phyloP scores from a whole-genome alignment of 768 basidiomycete species.

The Mycena polygramma region DNA sequence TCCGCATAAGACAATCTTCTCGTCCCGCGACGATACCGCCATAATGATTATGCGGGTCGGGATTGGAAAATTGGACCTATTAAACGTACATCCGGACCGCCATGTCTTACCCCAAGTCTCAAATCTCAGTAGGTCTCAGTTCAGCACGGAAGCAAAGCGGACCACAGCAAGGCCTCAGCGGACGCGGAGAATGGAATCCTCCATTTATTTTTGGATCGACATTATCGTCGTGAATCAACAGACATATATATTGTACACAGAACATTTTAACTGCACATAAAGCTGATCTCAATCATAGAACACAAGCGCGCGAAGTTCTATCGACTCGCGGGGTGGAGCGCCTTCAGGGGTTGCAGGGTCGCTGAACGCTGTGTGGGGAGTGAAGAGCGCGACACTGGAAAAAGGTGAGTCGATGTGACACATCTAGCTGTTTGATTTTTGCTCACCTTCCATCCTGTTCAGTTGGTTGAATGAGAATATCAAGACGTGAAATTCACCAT shows the following conservation, averaged over 20 bases:
- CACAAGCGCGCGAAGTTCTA: slow-evolving; percentile 32
- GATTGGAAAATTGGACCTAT: too few species aligned
- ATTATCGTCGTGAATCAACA: too few species aligned
- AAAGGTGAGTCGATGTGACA: background rate
- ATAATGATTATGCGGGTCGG: too few species aligned
- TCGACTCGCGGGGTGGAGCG: slow-evolving; percentile 30
- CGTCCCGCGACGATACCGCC: too few species aligned
- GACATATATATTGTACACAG: background rate
- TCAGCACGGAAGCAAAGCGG: too few species aligned
- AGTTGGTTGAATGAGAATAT: background rate
- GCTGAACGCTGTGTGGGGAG: slow-evolving; percentile 31
- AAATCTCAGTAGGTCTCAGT: too few species aligned
- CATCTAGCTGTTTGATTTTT: background rate
- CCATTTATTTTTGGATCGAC: too few species aligned
- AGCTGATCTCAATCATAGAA: slow-evolving; percentile 29
- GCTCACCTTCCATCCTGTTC: slow-evolving; percentile 25
- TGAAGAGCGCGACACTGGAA: slow-evolving; percentile 26
- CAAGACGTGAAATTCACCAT: slow-evolving; percentile 53
- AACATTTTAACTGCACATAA: background rate
- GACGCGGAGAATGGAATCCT: too few species aligned
- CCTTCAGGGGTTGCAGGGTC: slow-evolving; percentile 30
- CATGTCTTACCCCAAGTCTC: too few species aligned
- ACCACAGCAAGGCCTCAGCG: too few species aligned
- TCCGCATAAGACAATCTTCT: too few species aligned
- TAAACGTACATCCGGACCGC: too few species aligned